A percentile compares a stretch with the other conserved stretches of the same genome.
Evolutionary conservation across 2,329 filamentous ascomycete genomes (phyloP).

Genomic region (Scopulariopsis brevicaulis): DNA sequence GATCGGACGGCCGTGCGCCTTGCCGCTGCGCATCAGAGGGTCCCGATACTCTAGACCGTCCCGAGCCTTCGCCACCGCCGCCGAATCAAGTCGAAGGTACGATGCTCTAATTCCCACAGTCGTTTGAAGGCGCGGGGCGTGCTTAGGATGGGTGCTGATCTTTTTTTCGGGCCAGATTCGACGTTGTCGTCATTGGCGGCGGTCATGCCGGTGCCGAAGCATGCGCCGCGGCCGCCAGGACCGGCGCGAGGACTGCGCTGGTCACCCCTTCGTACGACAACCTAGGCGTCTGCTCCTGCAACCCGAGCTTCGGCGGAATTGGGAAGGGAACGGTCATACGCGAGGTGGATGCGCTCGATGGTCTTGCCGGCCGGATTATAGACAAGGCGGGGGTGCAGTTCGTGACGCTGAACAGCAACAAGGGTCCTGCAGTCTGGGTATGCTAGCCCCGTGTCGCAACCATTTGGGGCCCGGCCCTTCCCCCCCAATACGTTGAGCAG

Average conservation of each 20-base stretch:
- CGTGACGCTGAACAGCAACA: conserved; percentile 73
- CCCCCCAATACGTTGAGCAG: background rate
- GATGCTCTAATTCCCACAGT: background rate
- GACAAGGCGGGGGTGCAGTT: conserved; percentile 96
- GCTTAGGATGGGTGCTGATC: background rate
- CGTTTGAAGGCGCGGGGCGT: background rate
- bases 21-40: conserved; percentile 1
- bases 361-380: conserved; percentile 75
- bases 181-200: conserved; percentile 92
- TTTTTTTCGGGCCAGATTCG: conserved; percentile 20
- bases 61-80: background rate
- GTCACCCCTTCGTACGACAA: conserved; percentile 83
- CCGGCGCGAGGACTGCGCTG: conserved; percentile 79
- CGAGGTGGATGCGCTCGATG: conserved; percentile 91
- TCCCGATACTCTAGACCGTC: conserved; percentile 1
- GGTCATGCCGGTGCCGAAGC: conserved; percentile 95
- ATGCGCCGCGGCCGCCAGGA: conserved; percentile 77
- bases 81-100: background rate
- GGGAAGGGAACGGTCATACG: conserved; percentile 94
- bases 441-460: conserved; percentile 8
- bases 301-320: conserved; percentile 96
- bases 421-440: conserved; percentile 89
- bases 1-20: background rate
- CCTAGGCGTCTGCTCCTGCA: conserved; percentile 90
- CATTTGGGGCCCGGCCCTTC: background rate